Conservation (phyloP, 805 yeast genomes). For the Ogataea thermomethanolica region DNA sequence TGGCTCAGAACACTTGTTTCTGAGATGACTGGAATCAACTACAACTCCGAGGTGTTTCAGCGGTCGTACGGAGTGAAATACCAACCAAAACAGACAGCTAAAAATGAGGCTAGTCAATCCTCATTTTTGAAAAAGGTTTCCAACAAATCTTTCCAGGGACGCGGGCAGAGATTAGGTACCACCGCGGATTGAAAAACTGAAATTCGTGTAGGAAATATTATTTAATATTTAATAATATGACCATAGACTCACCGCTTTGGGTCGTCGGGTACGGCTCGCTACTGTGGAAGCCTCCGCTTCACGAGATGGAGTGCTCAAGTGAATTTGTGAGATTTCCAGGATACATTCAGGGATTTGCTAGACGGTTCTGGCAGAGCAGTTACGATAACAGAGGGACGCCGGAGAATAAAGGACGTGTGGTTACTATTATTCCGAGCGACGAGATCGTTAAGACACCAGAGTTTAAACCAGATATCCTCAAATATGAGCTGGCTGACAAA, state of each 20-base stretch:
- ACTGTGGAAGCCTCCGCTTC: conserved; percentile 85
- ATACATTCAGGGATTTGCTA: conserved; percentile 64
- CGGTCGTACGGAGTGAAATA: conserved; percentile 23
- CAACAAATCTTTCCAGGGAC: conserved; percentile 32
- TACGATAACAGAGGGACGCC: conserved; percentile 90
- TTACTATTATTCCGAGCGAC: conserved; percentile 63
- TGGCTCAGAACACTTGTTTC: conserved; percentile 37
- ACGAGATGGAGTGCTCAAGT: conserved; percentile 39
- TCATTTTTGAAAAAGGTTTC: conserved; percentile 18
- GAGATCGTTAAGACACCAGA: conserved; percentile 42
- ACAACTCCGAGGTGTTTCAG: conserved; percentile 27
- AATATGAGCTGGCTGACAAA: conserved; percentile 24
- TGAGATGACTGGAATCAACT: conserved; percentile 31
- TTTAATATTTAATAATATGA: conserved; percentile 3
- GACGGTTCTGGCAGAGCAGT: conserved; percentile 91
- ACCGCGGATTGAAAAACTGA: conserved; percentile 1
- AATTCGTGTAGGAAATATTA: conserved; percentile 1
- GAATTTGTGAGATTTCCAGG: conserved; percentile 51
- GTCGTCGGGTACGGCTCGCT: conserved; percentile 88
- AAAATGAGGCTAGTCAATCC: conserved; percentile 6
- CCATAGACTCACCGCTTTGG: conserved; percentile 46
- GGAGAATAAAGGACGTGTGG: conserved; percentile 85
- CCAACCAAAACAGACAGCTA: conserved; percentile 14
- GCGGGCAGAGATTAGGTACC: conserved; percentile 38
- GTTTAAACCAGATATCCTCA: conserved; percentile 41